phyloP scores from a whole-genome alignment of 345 rosid genomes.

The Gossypium thurberi region DNA sequence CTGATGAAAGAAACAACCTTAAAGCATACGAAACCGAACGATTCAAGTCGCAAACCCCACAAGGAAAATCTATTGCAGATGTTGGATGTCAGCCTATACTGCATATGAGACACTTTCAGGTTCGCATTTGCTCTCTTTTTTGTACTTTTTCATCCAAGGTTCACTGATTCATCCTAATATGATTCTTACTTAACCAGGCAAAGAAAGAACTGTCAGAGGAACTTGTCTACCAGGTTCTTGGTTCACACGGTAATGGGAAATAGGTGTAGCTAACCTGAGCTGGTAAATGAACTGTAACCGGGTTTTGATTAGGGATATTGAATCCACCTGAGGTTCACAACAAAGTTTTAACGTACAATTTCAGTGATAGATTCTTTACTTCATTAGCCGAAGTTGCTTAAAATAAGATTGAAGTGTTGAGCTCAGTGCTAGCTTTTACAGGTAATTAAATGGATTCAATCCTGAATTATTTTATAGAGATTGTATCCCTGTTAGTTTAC shows the following conservation, averaged over 20 bases:
- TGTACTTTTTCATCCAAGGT: neutral
- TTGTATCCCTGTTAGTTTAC: neutral
- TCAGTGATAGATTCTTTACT: neutral
- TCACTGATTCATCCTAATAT: constrained; percentile 6
- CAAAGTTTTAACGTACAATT: neutral
- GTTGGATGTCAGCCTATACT: constrained; percentile 94
- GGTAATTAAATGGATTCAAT: neutral
- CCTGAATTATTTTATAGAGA: neutral
- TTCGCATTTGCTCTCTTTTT: constrained; percentile 5
- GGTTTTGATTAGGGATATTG: neutral
- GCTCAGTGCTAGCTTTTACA: neutral
- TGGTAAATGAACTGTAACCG: neutral
- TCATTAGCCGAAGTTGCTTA: neutral
- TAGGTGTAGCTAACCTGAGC: neutral
- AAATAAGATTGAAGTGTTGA: neutral
- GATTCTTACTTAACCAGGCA: constrained; percentile 38
- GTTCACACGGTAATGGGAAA: constrained; percentile 12
- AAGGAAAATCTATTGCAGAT: constrained; percentile 89
- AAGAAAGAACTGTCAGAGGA: constrained; percentile 61
- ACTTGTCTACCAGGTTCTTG: constrained; percentile 52
- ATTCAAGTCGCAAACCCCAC: constrained; percentile 52
- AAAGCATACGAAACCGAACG: constrained; percentile 58
- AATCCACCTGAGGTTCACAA: neutral
- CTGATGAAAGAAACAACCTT: constrained; percentile 41
- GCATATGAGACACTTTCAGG: constrained; percentile 99